Base-by-base conservation (phyloP, 2,329 filamentous ascomycete species). In the Neodidymelliopsis sp. region DNA sequence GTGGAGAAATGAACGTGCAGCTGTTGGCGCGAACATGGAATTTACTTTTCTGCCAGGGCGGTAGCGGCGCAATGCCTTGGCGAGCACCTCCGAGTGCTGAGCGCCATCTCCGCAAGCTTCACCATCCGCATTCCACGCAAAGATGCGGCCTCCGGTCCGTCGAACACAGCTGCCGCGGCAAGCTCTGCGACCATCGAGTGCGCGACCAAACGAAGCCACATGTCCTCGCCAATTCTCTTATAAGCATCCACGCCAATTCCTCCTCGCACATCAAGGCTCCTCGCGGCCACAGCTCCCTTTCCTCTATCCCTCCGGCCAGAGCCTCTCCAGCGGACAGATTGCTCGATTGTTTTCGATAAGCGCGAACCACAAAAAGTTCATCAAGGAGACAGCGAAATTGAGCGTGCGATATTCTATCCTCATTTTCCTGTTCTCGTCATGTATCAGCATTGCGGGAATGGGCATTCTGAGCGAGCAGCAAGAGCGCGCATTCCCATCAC, bases 401-500 rank as follows among this genome's bases (percentile, higher is more conserved):
- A 87, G 86, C 29, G 75, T 86, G 23, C 89, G 89, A 57, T 90
- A 84, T 69, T 86, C 82, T 0, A 62, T 81, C n/a, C 79, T 83
- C 20, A 72, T 89, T 29, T 92, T 86, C 80, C 81, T 84, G 11
- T 81, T 86, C 29, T 71, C 85, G 6, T 75, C 81, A 33, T 81
- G 87, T 50, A 72, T 85, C 30, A 76, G 83, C 28, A 75, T 88
- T 8, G 82, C 86, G 28, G 81, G 81, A 57, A 83, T 85, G 55
- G 86, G 86, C 12, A 68, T 91, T 25, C 80, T 88, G 65, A 87
- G 92, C 64, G 90, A 96, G 72, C 77, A 81, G 52, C 78, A 90
- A 33, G 91, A 97, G 74, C 81, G 87, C 36, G 78, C 82, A 41
- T 90, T 87, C 68, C 91, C 91, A 0, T 92, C 90, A 1, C 92